A percentile compares a stretch with the other conserved stretches of the same genome.
Conservation (phyloP, 768 basidiomycete species). For the Infundibulicybe gibba region DNA sequence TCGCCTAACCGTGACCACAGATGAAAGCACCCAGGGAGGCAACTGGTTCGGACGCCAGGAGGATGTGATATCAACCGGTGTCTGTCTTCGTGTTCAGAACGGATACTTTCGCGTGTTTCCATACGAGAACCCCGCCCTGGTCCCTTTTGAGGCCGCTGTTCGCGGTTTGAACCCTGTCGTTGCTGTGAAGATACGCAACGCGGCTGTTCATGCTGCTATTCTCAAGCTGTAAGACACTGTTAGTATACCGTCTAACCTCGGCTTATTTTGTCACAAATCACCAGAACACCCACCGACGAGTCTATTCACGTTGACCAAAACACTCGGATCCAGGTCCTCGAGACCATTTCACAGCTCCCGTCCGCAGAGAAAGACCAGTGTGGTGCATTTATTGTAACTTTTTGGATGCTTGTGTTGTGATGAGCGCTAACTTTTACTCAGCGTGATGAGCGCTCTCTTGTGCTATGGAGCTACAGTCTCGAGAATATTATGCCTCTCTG, state of each 20-base stretch:
- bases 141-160: conserved; percentile 78
- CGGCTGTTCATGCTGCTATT: conserved; percentile 74
- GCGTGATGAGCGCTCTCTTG: conserved; percentile 74
- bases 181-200: conserved; percentile 73
- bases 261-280: conserved; percentile 1
- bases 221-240: conserved; percentile 50
- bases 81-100: conserved; percentile 62
- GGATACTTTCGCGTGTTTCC: conserved; percentile 80
- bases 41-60: conserved; percentile 82
- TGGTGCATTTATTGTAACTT: conserved; percentile 69
- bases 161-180: conserved; percentile 77
- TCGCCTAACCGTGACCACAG: conserved; percentile 27
- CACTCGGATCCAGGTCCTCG: conserved; percentile 83
- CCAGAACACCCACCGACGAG: conserved; percentile 45
- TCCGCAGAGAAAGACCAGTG: conserved; percentile 87
- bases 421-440: conserved; percentile 8
- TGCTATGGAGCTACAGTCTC: conserved; percentile 79
- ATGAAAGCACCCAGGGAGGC: conserved; percentile 57
- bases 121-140: conserved; percentile 70
- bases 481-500: conserved; percentile 64
- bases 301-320: conserved; percentile 72
- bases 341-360: conserved; percentile 61
- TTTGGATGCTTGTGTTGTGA: neutral
- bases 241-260: neutral
- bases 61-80: conserved; percentile 68